These are phyloP conservation scores for Cutaneotrichosporon cavernicola DNA, from an alignment of 1,284 basidiomycete genomes.

Conservation along the genomic window DNA sequence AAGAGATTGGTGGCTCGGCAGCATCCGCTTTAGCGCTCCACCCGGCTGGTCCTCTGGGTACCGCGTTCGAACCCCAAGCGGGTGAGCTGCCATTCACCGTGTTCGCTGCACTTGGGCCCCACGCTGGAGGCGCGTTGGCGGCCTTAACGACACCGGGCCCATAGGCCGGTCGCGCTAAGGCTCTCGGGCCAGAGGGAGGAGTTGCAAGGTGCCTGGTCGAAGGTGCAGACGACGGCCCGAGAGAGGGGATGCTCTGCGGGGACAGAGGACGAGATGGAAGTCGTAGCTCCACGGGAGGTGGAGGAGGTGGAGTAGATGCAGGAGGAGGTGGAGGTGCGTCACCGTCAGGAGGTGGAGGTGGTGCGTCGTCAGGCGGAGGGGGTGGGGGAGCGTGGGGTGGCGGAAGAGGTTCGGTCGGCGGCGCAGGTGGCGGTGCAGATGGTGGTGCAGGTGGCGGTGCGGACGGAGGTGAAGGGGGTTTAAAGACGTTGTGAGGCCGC, in stretches of 20 bases:
- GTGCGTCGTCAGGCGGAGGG: not conserved
- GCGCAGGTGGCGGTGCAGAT: not conserved
- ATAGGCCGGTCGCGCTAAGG: not conserved
- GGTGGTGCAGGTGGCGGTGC: constrained; percentile 8
- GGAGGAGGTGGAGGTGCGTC: constrained; percentile 28
- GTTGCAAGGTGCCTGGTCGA: constrained; percentile 9
- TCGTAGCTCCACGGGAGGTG: constrained; percentile 20
- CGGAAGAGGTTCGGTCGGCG: constrained; percentile 9
- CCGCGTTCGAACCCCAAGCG: not conserved
- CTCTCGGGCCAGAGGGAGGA: constrained; percentile 5
- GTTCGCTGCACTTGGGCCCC: not conserved
- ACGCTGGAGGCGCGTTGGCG: not conserved
- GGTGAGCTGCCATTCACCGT: not conserved
- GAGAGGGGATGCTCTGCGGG: constrained; percentile 2
- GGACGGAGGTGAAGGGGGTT: not conserved
- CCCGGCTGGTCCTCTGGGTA: constrained; percentile 4
- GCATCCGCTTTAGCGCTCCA: constrained; percentile 11
- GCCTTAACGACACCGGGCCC: not conserved
- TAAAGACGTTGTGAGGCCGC: not conserved
- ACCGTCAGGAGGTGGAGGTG: constrained; percentile 11
- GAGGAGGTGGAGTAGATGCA: constrained; percentile 31
- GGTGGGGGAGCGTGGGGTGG: constrained; percentile 2
- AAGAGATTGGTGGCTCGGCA: constrained; percentile 13
- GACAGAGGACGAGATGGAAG: constrained; percentile 22
- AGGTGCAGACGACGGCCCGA: constrained; percentile 2